Evolutionary conservation across 345 rosid species (phyloP), one percentile per base, ranked within the genome.

Genomic region (Acer negundo): DNA sequence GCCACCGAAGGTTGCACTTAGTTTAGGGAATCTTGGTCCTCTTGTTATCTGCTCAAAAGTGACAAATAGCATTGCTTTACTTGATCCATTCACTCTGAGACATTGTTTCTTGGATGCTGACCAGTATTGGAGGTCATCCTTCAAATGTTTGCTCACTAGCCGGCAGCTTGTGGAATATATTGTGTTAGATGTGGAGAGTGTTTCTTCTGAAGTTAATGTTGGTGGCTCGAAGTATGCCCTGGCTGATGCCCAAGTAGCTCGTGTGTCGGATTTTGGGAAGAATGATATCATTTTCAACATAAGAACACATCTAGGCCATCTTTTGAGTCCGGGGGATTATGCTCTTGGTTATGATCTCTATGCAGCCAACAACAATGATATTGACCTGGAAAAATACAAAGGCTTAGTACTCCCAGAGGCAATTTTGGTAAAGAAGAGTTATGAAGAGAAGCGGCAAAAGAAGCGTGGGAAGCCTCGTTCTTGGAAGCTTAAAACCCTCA

Each of bases 241-340:
- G 67, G 83, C 83, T 35, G 83, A 83, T 67, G 83, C 64, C 7
- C 81, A 80, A 28, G 86, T 83, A 63, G 81, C 86, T 46, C 77
- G 77, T 62, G 46, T 74, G 20, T 74, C 77, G 1, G 77, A 74
- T 62, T 74, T 74, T 11, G 77, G 77, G 59, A 74, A 74, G 46
- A 74, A 74, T 11, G 77, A 74, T 74, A 74, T 40, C 26, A 74
- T 74, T 62, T 74, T 74, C 69, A 62, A 44, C 3, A 62, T 74
- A 46, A 74, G 59, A 46, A 74, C 77, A 11, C 69, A 74, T 46
- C 69, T 74, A 10, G 77, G 77, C 69, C 77, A 62, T 62, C 69
- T 74, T 63, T 35, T 74, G 61, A 62, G 15, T 38, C 69, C 77
- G 0, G 77, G 77, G 40, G 77, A 74, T 26, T 74, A 74, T 22